Evolutionary conservation across 2,329 filamentous ascomycete genomes (phyloP), one percentile per base, ranked within the genome.

Genomic region (Fusarium nodosum): DNA sequence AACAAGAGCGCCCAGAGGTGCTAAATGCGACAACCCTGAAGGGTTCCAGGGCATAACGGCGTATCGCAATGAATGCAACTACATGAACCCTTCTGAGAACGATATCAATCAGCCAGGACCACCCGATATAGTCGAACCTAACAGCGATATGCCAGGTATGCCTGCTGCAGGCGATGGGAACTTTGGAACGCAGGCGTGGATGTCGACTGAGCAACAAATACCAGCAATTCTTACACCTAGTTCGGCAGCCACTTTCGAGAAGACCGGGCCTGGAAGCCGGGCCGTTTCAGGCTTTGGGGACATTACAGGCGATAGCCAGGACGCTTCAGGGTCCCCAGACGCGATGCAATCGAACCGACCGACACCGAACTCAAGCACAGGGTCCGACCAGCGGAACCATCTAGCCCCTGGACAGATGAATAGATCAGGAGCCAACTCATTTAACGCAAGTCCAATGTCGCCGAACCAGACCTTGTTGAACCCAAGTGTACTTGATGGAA

Each of bases 311-410:
- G 77, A 79, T 18, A 79, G 78, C 24, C 84, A 83, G 53, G 84
- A 85, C 42, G 74, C 83, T 57, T 84, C 83, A 1, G 80, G 78
- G 5, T 87, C 86, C 0, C 82, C 85, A 4, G 85, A 86, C 20
- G 81, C 80, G 24, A 81, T 80, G 9, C 79, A 79, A 48, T 88
- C 87, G 4, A 86, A 82, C 64, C 80, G 85, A n/a, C 86, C 83
- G 24, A 90, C 88, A 13, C 88, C 88, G 5, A 89, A 86, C 71
- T 90, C 88, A 6, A 88, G 85, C 71, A 74, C 69, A 58, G 70
- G 71, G 24, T 77, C 79, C 16, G 78, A 79, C 10, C 68, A 70
- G 16, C 72, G 75, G 31, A 75, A 57, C 52, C 77, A 69, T 65
- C 66, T 74, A 30, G 73, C 60, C 9, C 70, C 72, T 39, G 78